Evolutionary conservation across 768 basidiomycete species (phyloP), one percentile per base, ranked within the genome.

Genomic region (Dioszegia aurantiaca): DNA sequence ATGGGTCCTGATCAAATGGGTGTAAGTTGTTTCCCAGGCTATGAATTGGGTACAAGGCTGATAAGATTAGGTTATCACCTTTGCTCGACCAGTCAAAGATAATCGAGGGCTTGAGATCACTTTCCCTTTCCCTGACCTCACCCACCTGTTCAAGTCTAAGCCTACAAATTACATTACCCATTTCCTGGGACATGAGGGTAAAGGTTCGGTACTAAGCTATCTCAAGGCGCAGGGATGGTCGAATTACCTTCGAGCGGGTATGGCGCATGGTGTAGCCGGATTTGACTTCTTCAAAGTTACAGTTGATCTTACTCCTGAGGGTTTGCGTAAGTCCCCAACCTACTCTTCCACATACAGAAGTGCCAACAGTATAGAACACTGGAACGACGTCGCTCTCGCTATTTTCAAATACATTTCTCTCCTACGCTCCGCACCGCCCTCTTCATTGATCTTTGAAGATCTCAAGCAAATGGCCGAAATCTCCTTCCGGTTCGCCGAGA

Each of bases 241-340:
- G 36, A 90, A 86, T 27, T 80, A 81, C 12, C 79, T 98, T 48
- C 84, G 82, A 55, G 81, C 85, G 42, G 90, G 87, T 0, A 81
- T 83, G 2, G 86, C 87, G 64, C 89, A 83, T 19, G 83, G 89
- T 61, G 78, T 78, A 1, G 66, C 62, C 36, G 90, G 91, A 0
- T 90, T 97, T 72, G 87, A 86, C 39, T 86, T 89, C 81, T 89
- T 95, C 79, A 92, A 89, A 73, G 76, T 88, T n/a, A 86, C 85
- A 1, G 80, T 88, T 23, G 79, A 87, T 67, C 77, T 99, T 62
- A 95, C 95, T 0, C 81, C 83, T 36, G 85, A 89, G 58, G 95
- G 95, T 1, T 87, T 94, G 57, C 81, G 90, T 93, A 71, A 69
- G 88, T 81, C 23, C 11, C 43, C 24, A 39, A 33, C 28, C 36